Evolutionary conservation across 2,329 filamentous ascomycete genomes (phyloP).

Genomic region (Epichloe sp.): DNA sequence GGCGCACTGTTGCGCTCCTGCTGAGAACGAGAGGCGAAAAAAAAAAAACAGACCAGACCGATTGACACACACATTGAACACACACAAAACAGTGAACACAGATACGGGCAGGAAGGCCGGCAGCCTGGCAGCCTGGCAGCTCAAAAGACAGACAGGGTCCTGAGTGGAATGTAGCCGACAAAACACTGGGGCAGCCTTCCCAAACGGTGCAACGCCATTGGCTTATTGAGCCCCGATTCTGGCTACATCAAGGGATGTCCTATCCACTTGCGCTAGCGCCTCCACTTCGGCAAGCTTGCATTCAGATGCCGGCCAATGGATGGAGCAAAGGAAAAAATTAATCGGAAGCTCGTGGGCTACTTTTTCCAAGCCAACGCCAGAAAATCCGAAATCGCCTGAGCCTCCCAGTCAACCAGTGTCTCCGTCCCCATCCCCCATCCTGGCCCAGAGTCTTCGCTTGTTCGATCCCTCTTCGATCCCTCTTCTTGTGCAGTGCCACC

Average conservation of each 20-base stretch:
- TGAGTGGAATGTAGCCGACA: slow-evolving; percentile 5
- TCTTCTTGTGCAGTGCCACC: background rate
- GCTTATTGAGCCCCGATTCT: slow-evolving; percentile 5
- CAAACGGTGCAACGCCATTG: slow-evolving; percentile 2
- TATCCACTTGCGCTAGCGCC: slow-evolving; percentile 19
- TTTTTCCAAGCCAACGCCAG: slow-evolving; percentile 14
- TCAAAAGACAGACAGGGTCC: slow-evolving; percentile 2
- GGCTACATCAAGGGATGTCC: slow-evolving; percentile 8
- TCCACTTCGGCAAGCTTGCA: slow-evolving; percentile 24
- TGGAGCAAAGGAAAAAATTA: slow-evolving; percentile 24
- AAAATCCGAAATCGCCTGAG: slow-evolving; percentile 14
- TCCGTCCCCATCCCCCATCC: slow-evolving; percentile 8
- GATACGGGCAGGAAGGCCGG: too few species aligned
- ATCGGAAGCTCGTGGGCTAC: slow-evolving; percentile 21
- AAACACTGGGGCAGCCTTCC: background rate
- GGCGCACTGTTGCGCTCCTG: too few species aligned
- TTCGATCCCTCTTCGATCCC: slow-evolving; percentile 2
- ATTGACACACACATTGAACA: too few species aligned
- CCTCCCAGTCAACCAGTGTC: slow-evolving; percentile 2
- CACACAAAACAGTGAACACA: too few species aligned
- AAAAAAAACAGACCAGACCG: background rate
- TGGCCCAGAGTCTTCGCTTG: background rate
- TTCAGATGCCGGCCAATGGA: slow-evolving; percentile 20
- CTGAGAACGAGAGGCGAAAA: too few species aligned
- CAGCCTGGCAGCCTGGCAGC: background rate